Evolutionary conservation across 2,329 filamentous ascomycete genomes (phyloP).

Genomic region (Neurospora sp.): DNA sequence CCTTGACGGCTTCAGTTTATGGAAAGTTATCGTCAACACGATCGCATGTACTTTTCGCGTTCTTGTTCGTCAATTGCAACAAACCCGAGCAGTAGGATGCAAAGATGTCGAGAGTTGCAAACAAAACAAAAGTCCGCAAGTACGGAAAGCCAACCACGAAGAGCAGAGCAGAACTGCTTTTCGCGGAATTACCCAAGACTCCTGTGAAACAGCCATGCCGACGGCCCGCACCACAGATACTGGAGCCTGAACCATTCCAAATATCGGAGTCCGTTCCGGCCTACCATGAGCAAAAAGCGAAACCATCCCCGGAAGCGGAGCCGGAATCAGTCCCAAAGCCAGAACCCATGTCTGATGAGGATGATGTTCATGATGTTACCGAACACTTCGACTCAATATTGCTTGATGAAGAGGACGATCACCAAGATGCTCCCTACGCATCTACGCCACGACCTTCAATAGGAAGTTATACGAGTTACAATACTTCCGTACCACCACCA

Average conservation of each 20-base stretch:
- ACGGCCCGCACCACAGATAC: neutral
- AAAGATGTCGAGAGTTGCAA: slow-evolving; percentile 34
- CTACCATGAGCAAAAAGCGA: neutral
- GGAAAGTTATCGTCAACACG: neutral
- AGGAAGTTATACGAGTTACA: neutral
- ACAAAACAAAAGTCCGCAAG: slow-evolving; percentile 27
- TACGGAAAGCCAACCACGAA: slow-evolving; percentile 43
- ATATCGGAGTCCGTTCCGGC: neutral
- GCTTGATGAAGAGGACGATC: slow-evolving; percentile 8
- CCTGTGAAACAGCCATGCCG: slow-evolving; percentile 27
- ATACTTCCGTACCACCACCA: neutral
- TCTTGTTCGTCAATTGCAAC: neutral
- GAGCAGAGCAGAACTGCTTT: slow-evolving; percentile 37
- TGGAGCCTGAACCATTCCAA: slow-evolving; percentile 12
- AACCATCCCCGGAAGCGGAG: slow-evolving; percentile 11
- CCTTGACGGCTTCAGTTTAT: neutral
- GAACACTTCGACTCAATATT: slow-evolving; percentile 15
- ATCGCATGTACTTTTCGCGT: neutral
- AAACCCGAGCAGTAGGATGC: neutral
- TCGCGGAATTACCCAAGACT: slow-evolving; percentile 42
- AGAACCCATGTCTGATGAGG: slow-evolving; percentile 1
- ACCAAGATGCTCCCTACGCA: neutral
- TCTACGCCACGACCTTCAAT: neutral
- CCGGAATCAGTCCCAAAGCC: slow-evolving; percentile 16
- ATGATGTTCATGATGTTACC: slow-evolving; percentile 14